Conservation (phyloP, 768 basidiomycete genomes). For the Lactifluus subvellereus region DNA sequence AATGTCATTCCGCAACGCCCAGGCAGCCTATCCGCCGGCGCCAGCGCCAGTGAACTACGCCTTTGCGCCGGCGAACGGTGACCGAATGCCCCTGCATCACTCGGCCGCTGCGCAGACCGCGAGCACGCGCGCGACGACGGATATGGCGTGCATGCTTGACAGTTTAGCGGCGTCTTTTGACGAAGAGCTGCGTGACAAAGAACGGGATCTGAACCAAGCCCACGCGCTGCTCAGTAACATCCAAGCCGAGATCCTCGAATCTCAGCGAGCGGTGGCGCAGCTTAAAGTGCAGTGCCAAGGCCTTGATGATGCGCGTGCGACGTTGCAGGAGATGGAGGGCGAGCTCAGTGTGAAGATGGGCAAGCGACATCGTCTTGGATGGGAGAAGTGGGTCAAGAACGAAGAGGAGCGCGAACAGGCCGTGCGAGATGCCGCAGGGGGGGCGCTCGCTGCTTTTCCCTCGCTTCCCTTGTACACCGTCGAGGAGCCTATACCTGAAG, state of each 20-base stretch:
- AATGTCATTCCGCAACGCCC: slow-evolving; percentile 71
- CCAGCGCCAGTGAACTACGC: slow-evolving; percentile 37
- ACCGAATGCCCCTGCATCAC: slow-evolving; percentile 73
- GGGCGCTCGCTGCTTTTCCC: slow-evolving; percentile 43
- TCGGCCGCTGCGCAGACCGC: slow-evolving; percentile 83
- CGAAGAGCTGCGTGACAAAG: slow-evolving; percentile 85
- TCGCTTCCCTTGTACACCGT: slow-evolving; percentile 35
- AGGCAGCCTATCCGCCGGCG: slow-evolving; percentile 50
- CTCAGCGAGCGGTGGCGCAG: slow-evolving; percentile 66
- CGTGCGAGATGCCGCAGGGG: slow-evolving; percentile 58
- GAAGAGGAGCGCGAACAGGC: slow-evolving; percentile 72
- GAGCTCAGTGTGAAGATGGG: slow-evolving; percentile 74
- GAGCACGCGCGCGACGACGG: slow-evolving; percentile 76
- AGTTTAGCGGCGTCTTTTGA: slow-evolving; percentile 87
- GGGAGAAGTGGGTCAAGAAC: slow-evolving; percentile 88
- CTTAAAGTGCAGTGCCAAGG: slow-evolving; percentile 64
- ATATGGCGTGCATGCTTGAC: slow-evolving; percentile 82
- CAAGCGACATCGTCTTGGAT: slow-evolving; percentile 74
- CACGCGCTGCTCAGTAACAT: slow-evolving; percentile 81
- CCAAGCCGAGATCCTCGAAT: slow-evolving; percentile 84
- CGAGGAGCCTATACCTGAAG: slow-evolving; percentile 27
- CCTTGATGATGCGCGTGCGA: slow-evolving; percentile 52
- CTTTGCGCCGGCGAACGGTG: slow-evolving; percentile 48
- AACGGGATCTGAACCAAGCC: slow-evolving; percentile 86
- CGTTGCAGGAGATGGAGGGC: slow-evolving; percentile 55